A percentile compares a stretch with the other conserved stretches of the same genome.
Evolutionary conservation across 2,329 filamentous ascomycete species (phyloP).

Genomic region (Graphilbum ipis-grandicollis): DNA sequence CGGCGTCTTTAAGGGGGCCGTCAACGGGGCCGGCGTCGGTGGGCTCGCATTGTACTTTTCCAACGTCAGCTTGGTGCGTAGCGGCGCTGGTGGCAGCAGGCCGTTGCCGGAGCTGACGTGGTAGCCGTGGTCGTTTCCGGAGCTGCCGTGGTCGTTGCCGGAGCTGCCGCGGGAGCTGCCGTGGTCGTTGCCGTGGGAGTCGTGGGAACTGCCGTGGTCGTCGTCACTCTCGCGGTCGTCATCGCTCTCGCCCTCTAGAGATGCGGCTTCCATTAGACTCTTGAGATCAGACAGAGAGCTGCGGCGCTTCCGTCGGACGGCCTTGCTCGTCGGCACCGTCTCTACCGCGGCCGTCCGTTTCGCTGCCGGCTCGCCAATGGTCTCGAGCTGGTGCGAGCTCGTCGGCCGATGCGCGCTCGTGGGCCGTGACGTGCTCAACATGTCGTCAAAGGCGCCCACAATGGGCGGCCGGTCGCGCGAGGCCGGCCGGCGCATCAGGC

Average conservation of each 20-base stretch:
- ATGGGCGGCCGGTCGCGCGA: constrained; percentile 45
- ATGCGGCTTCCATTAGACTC: constrained; percentile 42
- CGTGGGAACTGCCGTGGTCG: not conserved
- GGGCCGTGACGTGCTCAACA: constrained; percentile 9
- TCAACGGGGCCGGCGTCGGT: constrained; percentile 25
- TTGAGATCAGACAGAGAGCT: constrained; percentile 81
- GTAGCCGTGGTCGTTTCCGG: constrained; percentile 12
- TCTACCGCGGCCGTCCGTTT: constrained; percentile 17
- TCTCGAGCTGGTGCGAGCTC: constrained; percentile 39
- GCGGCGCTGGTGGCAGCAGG: constrained; percentile 23
- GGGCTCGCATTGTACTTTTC: constrained; percentile 40
- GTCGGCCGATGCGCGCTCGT: constrained; percentile 26
- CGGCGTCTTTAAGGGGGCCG: constrained; percentile 36
- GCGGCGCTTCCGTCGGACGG: constrained; percentile 50
- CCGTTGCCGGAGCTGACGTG: not conserved
- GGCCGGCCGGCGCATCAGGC: constrained; percentile 29
- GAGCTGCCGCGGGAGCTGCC: constrained; percentile 6
- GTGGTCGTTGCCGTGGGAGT: constrained; percentile 11
- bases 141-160: constrained; percentile 9
- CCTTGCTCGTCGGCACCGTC: no score
- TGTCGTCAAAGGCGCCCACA: constrained; percentile 44
- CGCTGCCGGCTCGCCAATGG: constrained; percentile 38
- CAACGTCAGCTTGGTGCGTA: constrained; percentile 34
- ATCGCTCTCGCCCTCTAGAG: constrained; percentile 21
- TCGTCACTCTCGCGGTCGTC: no score